A percentile compares a stretch with the other conserved stretches of the same genome.
Conservation (phyloP, 108 stramenopile genomes). For the Nannochloropsis oceanica region DNA sequence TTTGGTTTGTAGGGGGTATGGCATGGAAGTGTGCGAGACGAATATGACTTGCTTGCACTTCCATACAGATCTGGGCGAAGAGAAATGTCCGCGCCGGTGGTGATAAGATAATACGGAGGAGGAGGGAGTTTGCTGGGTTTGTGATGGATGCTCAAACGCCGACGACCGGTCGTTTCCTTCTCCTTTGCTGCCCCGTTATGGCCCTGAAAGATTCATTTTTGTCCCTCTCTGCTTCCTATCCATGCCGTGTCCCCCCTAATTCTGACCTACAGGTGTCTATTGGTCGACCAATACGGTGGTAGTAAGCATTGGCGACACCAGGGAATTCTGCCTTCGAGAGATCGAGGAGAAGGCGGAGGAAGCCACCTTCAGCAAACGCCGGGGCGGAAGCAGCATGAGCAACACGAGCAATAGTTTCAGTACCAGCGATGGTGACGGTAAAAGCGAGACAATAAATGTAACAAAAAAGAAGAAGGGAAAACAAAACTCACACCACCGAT, state of each 20-base stretch:
- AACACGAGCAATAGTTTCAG: background rate
- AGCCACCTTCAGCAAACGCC: background rate
- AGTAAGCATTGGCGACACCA: background rate
- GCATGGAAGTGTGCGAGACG: too few species aligned
- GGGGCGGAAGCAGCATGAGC: background rate
- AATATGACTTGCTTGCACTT: too few species aligned
- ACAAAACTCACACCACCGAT: background rate
- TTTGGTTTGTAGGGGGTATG: too few species aligned
- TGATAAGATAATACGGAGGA: too few species aligned
- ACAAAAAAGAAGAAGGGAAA: background rate
- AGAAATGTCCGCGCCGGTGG: too few species aligned
- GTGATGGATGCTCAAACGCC: too few species aligned
- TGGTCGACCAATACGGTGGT: background rate
- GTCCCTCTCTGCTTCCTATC: background rate
- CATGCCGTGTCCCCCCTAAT: background rate
- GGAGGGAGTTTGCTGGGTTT: too few species aligned
- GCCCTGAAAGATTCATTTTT: background rate
- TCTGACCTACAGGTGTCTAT: background rate
- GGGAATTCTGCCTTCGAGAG: background rate
- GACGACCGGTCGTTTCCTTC: too few species aligned
- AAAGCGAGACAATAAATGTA: background rate
- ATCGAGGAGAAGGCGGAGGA: background rate
- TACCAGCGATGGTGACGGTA: background rate
- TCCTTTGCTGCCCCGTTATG: background rate
- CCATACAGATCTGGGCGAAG: too few species aligned